Evolutionary conservation across 1,139 yeast genomes (phyloP), one percentile per base, ranked within the genome.

Genomic region (Blastobotrys persicus): DNA sequence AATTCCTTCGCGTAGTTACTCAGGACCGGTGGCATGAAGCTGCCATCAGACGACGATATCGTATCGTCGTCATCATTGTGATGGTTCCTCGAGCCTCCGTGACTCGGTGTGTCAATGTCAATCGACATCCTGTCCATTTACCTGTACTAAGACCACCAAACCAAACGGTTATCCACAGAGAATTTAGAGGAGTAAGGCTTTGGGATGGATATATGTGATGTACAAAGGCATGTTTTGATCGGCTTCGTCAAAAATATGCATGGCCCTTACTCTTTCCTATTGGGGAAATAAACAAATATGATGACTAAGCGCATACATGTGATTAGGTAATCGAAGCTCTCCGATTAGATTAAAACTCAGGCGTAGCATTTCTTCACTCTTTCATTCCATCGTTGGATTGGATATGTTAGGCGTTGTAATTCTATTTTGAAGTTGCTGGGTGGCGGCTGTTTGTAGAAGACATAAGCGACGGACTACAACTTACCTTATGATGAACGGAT

Each of bases 11-110:
- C 78, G 55, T 81, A 82, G 11, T 83, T 77, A 60, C 87, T 81
- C 55, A 83, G 70, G 12, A 81, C 80, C 1, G 88, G 88, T 0
- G 88, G 87, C 50, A 78, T 71, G 53, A 78, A 76, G 19, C 80
- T 76, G 51, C 71, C 76, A 56, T 80, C 86, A 35, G 58, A 59
- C 11, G 65, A 59, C 2, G 66, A 61, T 14, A 56, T 49, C 1
- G 63, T 57, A 49, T 63, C 66, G 45, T 60, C 63, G 37, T 52
- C 57, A 11, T 46, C 47, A n/a, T 37, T 18, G 17, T 23, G 17
- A 6, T 23, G 28, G 32, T 17, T 13, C 32, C 46, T 26, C 38
- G 42, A 23, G 17, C 11, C 16, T n/a, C 13, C 17, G n/a, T 19
- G 26, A 18, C 31, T 20, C 41, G 31, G 32, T 34, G 33, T 34